phyloP scores from a whole-genome alignment of 2,329 filamentous ascomycete genomes.

The Penicillium sclerotigenum region DNA sequence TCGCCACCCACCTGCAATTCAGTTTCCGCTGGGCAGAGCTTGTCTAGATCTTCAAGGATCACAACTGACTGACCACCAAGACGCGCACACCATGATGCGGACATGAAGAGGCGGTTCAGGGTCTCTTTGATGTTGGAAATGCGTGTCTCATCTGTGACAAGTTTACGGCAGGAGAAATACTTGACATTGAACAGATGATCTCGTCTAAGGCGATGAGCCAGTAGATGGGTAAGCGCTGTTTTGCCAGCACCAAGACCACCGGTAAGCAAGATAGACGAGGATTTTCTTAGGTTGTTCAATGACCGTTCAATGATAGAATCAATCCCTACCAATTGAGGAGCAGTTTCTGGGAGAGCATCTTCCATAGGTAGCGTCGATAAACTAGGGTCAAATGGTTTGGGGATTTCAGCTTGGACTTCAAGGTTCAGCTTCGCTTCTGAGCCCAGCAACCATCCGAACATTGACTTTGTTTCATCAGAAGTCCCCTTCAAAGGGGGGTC shows the following conservation, averaged over 20 bases:
- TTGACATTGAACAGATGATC: slow-evolving; percentile 75
- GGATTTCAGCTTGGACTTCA: slow-evolving; percentile 71
- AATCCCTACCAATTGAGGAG: slow-evolving; percentile 74
- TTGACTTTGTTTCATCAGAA: slow-evolving; percentile 32
- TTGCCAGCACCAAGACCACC: slow-evolving; percentile 90
- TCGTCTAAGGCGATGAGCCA: slow-evolving; percentile 69
- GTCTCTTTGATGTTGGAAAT: slow-evolving; percentile 90
- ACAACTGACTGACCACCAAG: slow-evolving; percentile 80
- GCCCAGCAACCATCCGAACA: slow-evolving; percentile 67
- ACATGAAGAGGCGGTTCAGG: slow-evolving; percentile 77
- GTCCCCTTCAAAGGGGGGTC: slow-evolving; percentile 53
- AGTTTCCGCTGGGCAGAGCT: slow-evolving; percentile 87
- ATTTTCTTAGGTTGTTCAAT: slow-evolving; percentile 71
- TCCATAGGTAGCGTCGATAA: slow-evolving; percentile 47
- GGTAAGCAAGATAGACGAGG: slow-evolving; percentile 85
- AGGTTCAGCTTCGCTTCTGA: slow-evolving; percentile 70
- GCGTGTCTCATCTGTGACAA: slow-evolving; percentile 87
- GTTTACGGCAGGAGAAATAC: slow-evolving; percentile 81
- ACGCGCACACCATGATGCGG: slow-evolving; percentile 85
- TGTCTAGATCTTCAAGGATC: slow-evolving; percentile 88
- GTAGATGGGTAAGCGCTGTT: slow-evolving; percentile 70
- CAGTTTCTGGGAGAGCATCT: slow-evolving; percentile 53
- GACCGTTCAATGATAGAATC: slow-evolving; percentile 71
- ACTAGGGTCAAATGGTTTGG: slow-evolving; percentile 56
- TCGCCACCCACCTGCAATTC: slow-evolving; percentile 92